phyloP scores from a whole-genome alignment of 148 eudicot genomes.

The Silene uniflora region DNA sequence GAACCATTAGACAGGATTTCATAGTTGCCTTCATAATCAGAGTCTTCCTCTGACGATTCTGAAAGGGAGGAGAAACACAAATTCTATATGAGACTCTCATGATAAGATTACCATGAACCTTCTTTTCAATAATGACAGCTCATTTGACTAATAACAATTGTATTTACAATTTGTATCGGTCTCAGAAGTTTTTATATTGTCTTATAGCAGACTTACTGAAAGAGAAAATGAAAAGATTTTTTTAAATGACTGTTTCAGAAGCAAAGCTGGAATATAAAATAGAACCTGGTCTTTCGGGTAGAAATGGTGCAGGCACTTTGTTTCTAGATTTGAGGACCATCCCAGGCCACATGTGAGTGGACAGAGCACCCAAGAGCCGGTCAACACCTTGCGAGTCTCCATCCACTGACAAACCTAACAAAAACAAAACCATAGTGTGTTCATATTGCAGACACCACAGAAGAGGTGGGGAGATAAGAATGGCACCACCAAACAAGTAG shows the following conservation, averaged over 20 bases:
- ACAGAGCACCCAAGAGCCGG: slow-evolving; percentile 71
- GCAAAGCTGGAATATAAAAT: too few species aligned
- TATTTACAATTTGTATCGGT: too few species aligned
- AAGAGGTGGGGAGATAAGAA: not conserved
- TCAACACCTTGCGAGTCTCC: slow-evolving; percentile 84
- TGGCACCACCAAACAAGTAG: not conserved
- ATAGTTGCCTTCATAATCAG: slow-evolving; percentile 80
- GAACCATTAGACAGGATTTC: slow-evolving; percentile 83
- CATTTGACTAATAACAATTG: too few species aligned
- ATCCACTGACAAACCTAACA: too few species aligned
- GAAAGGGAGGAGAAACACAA: slow-evolving; percentile 13
- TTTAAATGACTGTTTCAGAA: too few species aligned
- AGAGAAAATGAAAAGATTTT: too few species aligned
- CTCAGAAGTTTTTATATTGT: too few species aligned
- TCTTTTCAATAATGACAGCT: too few species aligned
- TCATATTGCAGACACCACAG: not conserved
- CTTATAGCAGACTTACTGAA: too few species aligned
- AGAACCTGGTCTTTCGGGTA: slow-evolving; percentile 80
- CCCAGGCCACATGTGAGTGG: slow-evolving; percentile 99
- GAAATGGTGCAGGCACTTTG: slow-evolving; percentile 54
- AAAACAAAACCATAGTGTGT: not conserved
- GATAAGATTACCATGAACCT: too few species aligned
- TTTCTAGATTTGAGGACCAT: slow-evolving; percentile 87
- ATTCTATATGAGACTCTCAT: too few species aligned
- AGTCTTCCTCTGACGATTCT: slow-evolving; percentile 86